Conservation (phyloP, 352 stramenopile species). For the Thalassiosira pacifica region DNA sequence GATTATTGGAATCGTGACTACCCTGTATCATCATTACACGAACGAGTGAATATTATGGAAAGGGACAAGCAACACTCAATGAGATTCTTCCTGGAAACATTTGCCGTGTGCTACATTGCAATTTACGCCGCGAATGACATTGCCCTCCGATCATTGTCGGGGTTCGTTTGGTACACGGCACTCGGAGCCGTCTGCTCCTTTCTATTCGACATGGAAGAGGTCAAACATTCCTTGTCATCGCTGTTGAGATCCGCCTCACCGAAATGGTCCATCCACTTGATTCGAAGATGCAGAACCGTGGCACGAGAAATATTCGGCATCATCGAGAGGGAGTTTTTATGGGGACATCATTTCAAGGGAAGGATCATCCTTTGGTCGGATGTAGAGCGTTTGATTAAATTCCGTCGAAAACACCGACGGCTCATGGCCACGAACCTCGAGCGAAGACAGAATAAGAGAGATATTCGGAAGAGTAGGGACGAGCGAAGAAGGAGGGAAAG, state of each 20-base stretch:
- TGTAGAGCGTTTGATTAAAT: conserved; percentile 36
- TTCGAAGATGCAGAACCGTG: not conserved
- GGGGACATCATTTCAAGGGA: conserved; percentile 40
- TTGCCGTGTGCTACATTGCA: conserved; percentile 36
- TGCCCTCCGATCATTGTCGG: conserved; percentile 26
- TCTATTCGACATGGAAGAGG: conserved; percentile 44
- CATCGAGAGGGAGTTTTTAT: conserved; percentile 39
- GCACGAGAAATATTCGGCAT: not conserved
- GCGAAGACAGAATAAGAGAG: conserved; percentile 43
- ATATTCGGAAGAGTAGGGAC: conserved; percentile 16
- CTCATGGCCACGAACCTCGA: conserved; percentile 42
- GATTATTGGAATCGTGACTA: not conserved
- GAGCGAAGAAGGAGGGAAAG: conserved; percentile 40
- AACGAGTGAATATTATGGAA: not conserved
- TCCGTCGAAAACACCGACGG: conserved; percentile 47
- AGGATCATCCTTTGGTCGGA: conserved; percentile 47
- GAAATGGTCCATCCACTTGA: not conserved
- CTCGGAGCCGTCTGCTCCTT: conserved; percentile 17
- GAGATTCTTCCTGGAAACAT: conserved; percentile 53
- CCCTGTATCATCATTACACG: not conserved
- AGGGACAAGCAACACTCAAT: conserved; percentile 30
- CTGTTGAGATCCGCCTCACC: conserved; percentile 13
- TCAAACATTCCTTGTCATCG: conserved; percentile 27
- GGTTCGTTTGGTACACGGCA: conserved; percentile 19
- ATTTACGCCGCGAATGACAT: conserved; percentile 48